Evolutionary conservation across 495 filamentous ascomycete species (phyloP).

Genomic region (Annulohypoxylon bovei): DNA sequence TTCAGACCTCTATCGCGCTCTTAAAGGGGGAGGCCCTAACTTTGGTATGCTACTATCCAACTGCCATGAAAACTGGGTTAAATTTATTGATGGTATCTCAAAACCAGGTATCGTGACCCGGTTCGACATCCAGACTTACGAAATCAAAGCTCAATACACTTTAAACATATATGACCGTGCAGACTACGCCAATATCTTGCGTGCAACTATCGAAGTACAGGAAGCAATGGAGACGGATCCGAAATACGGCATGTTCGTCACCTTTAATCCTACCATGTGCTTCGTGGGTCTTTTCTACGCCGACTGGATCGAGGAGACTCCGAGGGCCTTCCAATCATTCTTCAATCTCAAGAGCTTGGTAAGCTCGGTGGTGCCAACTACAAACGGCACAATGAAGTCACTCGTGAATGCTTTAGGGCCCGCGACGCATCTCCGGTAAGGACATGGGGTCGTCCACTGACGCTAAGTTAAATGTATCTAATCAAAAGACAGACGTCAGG

Average conservation of each 20-base stretch:
- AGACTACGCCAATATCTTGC: constrained; percentile 23
- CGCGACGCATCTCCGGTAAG: neutral
- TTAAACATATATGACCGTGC: constrained; percentile 19
- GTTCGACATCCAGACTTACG: constrained; percentile 10
- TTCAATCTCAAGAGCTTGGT: constrained; percentile 10
- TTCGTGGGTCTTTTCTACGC: constrained; percentile 44
- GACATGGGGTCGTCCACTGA: neutral
- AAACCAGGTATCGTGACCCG: constrained; percentile 12
- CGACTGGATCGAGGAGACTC: constrained; percentile 11
- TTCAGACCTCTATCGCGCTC: neutral
- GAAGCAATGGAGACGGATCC: constrained; percentile 17
- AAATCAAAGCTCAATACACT: constrained; percentile 12
- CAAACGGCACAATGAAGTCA: constrained; percentile 21
- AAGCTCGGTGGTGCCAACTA: neutral
- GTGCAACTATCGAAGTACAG: constrained; percentile 14
- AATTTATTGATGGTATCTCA: neutral
- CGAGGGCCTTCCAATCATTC: constrained; percentile 18
- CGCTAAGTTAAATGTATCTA: neutral
- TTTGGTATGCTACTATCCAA: constrained; percentile 13
- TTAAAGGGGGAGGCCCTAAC: constrained; percentile 15
- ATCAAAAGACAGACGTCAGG: neutral
- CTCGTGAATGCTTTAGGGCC: constrained; percentile 4
- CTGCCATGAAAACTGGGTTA: too few species aligned
- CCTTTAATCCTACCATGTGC: constrained; percentile 34
- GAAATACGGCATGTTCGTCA: constrained; percentile 38